A percentile compares a stretch with the other conserved stretches of the same genome.
Evolutionary conservation across 129 eudicot genomes (phyloP).

Genomic region (Kitagawia praeruptora): DNA sequence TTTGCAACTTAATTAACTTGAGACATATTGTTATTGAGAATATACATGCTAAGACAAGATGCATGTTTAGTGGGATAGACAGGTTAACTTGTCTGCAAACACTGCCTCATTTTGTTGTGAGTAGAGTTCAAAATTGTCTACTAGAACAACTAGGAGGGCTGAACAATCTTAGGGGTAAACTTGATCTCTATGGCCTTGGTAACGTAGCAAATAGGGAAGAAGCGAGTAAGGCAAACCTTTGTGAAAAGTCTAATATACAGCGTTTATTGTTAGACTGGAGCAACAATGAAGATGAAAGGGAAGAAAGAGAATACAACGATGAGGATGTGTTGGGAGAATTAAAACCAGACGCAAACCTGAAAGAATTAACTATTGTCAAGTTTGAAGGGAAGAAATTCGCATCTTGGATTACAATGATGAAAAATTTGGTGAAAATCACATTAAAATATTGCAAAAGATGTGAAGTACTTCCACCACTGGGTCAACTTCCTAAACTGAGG

Average conservation of each 20-base stretch:
- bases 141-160: conserved; percentile 12
- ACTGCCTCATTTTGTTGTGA: background rate
- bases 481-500: conserved; percentile 15
- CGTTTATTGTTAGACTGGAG: background rate
- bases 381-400: background rate
- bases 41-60: background rate
- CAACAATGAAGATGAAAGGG: background rate
- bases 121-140: background rate
- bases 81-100: conserved; percentile 12
- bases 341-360: conserved; percentile 2
- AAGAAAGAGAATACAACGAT: background rate
- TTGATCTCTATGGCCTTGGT: conserved; percentile 13
- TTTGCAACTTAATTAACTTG: conserved; percentile 11
- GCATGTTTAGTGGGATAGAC: background rate
- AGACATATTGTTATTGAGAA: conserved; percentile 8
- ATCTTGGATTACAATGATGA: too few relatives aligned
- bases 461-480: conserved; percentile 13
- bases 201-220: conserved; percentile 15
- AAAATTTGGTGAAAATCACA: background rate
- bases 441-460: conserved; percentile 6
- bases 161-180: conserved; percentile 15
- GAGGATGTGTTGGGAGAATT: background rate
- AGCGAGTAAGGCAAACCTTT: conserved; percentile 12
- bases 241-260: background rate
- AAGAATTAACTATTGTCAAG: background rate